Percentiles rank a stretch among this genome's conserved stretches.
These are phyloP conservation scores for Taphrina wiesneri DNA, from an alignment of 1,139 yeast species.

Conservation along the genomic window DNA sequence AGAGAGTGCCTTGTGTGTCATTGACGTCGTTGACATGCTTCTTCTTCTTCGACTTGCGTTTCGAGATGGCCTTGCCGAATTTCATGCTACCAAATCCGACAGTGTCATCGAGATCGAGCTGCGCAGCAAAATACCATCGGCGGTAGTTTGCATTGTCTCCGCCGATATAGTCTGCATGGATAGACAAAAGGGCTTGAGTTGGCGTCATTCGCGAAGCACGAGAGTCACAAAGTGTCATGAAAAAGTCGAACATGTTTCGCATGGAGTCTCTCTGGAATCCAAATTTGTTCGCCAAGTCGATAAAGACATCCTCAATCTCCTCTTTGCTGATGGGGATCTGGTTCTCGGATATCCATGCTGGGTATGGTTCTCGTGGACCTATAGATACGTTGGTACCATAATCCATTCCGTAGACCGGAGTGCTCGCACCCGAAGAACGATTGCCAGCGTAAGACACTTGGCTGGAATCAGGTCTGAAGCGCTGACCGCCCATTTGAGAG, in stretches of 20 bases:
- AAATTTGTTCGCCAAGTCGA: constrained; percentile 83
- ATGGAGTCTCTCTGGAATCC: constrained; percentile 98
- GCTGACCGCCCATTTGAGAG: constrained; percentile 43
- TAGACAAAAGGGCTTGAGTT: constrained; percentile 82
- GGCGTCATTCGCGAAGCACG: constrained; percentile 97
- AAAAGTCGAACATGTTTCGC: constrained; percentile 95
- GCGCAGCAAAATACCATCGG: constrained; percentile 96
- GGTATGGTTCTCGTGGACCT: constrained; percentile 72
- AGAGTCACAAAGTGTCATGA: constrained; percentile 90
- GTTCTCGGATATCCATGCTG: constrained; percentile 93
- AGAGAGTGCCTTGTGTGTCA: constrained; percentile 50
- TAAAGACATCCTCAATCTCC: constrained; percentile 88
- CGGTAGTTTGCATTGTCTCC: constrained; percentile 89
- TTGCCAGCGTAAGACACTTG: constrained; percentile 66
- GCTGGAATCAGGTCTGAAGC: constrained; percentile 45
- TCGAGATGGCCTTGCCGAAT: constrained; percentile 53
- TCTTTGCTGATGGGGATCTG: constrained; percentile 82
- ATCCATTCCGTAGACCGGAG: constrained; percentile 90
- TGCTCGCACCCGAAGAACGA: constrained; percentile 91
- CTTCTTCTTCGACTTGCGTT: constrained; percentile 50
- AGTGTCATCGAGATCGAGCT: constrained; percentile 78
- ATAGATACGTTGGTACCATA: constrained; percentile 57
- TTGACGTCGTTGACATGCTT: constrained; percentile 53
- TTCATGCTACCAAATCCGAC: constrained; percentile 77
- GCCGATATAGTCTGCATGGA: constrained; percentile 97